Percentiles rank a stretch among this genome's conserved stretches.
Evolutionary conservation across 2,329 filamentous ascomycete genomes (phyloP).

Genomic region (Orbilia ellipsospora): DNA sequence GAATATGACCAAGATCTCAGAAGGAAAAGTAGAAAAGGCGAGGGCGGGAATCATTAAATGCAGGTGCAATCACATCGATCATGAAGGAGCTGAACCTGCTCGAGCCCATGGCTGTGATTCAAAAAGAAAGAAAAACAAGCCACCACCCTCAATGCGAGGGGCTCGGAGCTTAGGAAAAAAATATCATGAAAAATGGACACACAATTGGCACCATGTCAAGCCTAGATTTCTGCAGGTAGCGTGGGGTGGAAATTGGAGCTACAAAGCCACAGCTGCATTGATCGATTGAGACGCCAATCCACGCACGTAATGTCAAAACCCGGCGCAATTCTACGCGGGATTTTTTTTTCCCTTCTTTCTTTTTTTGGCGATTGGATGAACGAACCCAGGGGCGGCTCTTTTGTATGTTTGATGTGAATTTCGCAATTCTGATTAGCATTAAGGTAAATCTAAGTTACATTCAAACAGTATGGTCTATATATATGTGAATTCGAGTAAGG

Average conservation of each 20-base stretch:
- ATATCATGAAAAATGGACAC: too few species aligned
- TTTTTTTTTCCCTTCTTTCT: too few species aligned
- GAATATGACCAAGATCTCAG: background rate
- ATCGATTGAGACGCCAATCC: background rate
- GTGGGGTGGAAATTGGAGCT: constrained; percentile 16
- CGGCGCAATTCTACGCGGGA: too few species aligned
- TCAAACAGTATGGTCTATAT: too few species aligned
- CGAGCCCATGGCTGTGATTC: too few species aligned
- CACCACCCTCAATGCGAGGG: too few species aligned
- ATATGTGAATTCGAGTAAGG: background rate
- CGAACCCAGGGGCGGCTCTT: too few species aligned
- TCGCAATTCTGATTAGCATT: constrained; percentile 18
- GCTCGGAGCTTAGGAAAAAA: too few species aligned
- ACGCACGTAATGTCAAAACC: background rate
- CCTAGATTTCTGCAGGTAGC: constrained; percentile 8
- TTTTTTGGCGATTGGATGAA: background rate
- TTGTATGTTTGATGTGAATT: background rate
- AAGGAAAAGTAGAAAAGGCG: background rate
- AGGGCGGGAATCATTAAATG: background rate
- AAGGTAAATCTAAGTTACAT: constrained; percentile 6
- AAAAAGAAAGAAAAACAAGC: too few species aligned
- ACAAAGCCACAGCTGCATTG: background rate
- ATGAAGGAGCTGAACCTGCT: too few species aligned
- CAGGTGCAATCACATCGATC: too few species aligned
- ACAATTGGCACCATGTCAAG: background rate